Base-by-base conservation (phyloP, 176 grass and related monocot genomes). In the Carex cristatella region DNA sequence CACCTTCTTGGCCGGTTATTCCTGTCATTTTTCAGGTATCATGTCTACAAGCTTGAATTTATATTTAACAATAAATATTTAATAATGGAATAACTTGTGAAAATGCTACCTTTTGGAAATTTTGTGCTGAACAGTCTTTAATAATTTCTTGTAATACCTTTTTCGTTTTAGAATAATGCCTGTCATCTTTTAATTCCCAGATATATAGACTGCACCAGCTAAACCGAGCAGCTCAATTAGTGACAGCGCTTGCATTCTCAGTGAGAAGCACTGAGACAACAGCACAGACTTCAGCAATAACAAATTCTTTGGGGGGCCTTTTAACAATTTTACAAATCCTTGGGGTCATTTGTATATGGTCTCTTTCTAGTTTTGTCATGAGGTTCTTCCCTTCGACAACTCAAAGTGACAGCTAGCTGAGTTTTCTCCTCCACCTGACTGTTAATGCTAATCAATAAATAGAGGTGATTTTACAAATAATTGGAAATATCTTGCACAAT, bases 151-250 rank as follows among this genome's bases (percentile, higher is more conserved):
- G 32, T 8, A 7, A 33, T 37, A 15, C 65, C 12, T 37, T 38
- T 71, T 76, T 7, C 7, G 11, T 18, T 13, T 78, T 78, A 32
- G 49, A 33, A 78, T 56, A 57, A 57, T 13, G 2, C 32, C 16
- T 13, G 4, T 58, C 28, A 18, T 57, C 11, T 28, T 48, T 37
- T 61, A 13, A 81, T 59, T 75, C 89, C 28, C 82, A 99, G 91
- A 88, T 99, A 72, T 95, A 99, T 81, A 95, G 96, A 86, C 90
- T 99, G 81, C 93, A 99, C 72, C 96, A 99, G 81, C 80, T 99
- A 73, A 99, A 99, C 81, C 89, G 96, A 87, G 96, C 96, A 87
- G 96, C 96, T 89, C 91, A 95, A 86, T 82, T 99, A 64, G 93
- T 95, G 46, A 86, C 93, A 53, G 90, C 93, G 79, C 91, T 99